phyloP scores from a whole-genome alignment of 2,329 filamentous ascomycete genomes.

The Aspergillus hortae region DNA sequence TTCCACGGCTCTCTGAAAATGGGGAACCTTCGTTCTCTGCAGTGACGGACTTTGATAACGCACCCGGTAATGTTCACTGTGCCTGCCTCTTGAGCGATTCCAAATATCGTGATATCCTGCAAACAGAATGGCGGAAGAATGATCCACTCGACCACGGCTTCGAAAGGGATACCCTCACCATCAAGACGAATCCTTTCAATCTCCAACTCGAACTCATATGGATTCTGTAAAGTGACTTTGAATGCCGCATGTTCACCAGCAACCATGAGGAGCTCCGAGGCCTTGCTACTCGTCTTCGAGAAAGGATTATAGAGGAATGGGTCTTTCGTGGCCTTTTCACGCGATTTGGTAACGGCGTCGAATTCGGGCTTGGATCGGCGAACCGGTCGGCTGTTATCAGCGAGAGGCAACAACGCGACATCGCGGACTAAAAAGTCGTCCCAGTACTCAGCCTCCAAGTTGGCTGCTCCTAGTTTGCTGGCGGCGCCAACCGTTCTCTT shows the following conservation, averaged over 20 bases:
- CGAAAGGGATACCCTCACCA: slow-evolving; percentile 68
- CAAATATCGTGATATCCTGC: slow-evolving; percentile 70
- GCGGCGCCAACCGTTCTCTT: slow-evolving; percentile 77
- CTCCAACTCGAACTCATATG: slow-evolving; percentile 87
- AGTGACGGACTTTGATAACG: slow-evolving; percentile 73
- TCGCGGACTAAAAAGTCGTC: slow-evolving; percentile 88
- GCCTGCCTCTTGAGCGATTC: slow-evolving; percentile 65
- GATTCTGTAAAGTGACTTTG: slow-evolving; percentile 82
- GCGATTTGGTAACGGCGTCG: slow-evolving; percentile 38
- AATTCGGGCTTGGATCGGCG: slow-evolving; percentile 58
- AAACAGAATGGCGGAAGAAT: slow-evolving; percentile 77
- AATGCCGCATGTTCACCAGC: slow-evolving; percentile 75
- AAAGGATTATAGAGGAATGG: slow-evolving; percentile 98
- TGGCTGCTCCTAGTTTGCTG: slow-evolving; percentile 65
- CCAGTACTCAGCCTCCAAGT: slow-evolving; percentile 84
- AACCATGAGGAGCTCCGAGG: slow-evolving; percentile 67
- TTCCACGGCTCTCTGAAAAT: slow-evolving; percentile 78
- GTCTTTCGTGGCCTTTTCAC: slow-evolving; percentile 52
- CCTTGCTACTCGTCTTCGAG: slow-evolving; percentile 59
- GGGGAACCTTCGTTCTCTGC: slow-evolving; percentile 76
- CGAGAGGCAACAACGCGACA: slow-evolving; percentile 64
- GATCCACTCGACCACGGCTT: slow-evolving; percentile 61
- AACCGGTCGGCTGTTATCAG: slow-evolving; percentile 60
- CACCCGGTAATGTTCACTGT: slow-evolving; percentile 73
- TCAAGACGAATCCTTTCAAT: slow-evolving; percentile 77